Percentiles rank a stretch among this genome's conserved stretches.
phyloP scores from a whole-genome alignment of 371 early-diverging fungal genomes.

The Entomophthora muscae region DNA sequence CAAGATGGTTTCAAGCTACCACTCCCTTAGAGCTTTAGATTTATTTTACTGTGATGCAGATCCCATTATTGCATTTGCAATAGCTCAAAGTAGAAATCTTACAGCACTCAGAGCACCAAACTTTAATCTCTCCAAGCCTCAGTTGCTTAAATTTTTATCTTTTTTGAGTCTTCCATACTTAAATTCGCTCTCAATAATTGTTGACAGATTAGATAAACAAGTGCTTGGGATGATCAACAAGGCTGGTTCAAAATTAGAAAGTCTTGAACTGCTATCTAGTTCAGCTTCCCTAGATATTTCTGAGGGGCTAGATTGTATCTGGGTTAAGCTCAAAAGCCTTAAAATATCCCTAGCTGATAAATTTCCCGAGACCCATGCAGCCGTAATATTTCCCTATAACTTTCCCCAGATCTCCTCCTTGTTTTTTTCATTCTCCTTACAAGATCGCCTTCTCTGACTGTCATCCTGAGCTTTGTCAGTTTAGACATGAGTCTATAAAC shows the following conservation, averaged over 20 bases:
- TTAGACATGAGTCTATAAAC: background rate
- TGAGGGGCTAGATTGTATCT: background rate
- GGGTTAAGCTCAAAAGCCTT: background rate
- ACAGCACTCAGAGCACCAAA: background rate
- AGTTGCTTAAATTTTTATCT: background rate
- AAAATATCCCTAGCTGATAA: background rate
- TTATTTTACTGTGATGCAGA: background rate
- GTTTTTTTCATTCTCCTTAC: background rate
- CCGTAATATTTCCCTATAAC: background rate
- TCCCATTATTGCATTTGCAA: background rate
- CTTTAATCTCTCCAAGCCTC: background rate
- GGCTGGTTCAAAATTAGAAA: background rate
- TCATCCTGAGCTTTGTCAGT: background rate
- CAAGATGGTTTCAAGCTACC: background rate
- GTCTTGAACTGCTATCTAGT: background rate
- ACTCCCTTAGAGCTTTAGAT: background rate
- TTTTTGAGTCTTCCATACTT: background rate
- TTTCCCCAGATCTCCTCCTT: background rate
- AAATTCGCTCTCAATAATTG: background rate
- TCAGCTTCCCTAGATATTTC: background rate
- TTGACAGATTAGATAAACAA: background rate
- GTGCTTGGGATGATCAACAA: background rate
- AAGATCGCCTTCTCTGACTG: background rate
- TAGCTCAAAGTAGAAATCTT: background rate
- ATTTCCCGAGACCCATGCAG: background rate